These are phyloP conservation scores for Camellia lanceoleosa DNA, from an alignment of 148 eudicot genomes.

Conservation along the genomic window DNA sequence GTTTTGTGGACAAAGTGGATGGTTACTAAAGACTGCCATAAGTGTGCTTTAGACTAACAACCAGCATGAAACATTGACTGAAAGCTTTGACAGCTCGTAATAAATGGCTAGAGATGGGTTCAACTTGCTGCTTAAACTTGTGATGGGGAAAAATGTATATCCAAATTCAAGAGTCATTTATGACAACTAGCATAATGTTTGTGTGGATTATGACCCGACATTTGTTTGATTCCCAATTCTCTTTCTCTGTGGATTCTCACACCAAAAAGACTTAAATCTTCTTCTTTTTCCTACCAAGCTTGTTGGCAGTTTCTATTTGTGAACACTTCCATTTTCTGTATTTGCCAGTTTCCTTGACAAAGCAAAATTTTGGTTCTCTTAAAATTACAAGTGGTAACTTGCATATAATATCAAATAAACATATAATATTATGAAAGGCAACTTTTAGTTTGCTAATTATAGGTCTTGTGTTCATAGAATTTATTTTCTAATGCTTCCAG, in stretches of 20 bases:
- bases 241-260: background rate
- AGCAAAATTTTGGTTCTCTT: background rate
- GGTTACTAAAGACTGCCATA: background rate
- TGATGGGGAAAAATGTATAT: background rate
- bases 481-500: constrained; percentile 9
- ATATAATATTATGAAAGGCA: background rate
- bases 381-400: background rate
- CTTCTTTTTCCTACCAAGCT: background rate
- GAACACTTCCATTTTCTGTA: background rate
- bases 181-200: background rate
- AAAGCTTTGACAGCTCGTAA: background rate
- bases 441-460: background rate
- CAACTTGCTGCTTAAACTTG: background rate
- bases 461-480: background rate
- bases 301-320: background rate
- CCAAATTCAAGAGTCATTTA: background rate
- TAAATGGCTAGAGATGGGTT: background rate
- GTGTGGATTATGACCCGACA: background rate
- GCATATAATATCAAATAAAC: background rate
- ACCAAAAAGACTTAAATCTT: background rate
- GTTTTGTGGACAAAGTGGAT: constrained; percentile 3
- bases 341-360: background rate
- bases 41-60: background rate
- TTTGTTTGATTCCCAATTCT: background rate
- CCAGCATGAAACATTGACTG: background rate